Conservation (phyloP, 768 basidiomycete genomes). For the Boletus eberwhitei region DNA sequence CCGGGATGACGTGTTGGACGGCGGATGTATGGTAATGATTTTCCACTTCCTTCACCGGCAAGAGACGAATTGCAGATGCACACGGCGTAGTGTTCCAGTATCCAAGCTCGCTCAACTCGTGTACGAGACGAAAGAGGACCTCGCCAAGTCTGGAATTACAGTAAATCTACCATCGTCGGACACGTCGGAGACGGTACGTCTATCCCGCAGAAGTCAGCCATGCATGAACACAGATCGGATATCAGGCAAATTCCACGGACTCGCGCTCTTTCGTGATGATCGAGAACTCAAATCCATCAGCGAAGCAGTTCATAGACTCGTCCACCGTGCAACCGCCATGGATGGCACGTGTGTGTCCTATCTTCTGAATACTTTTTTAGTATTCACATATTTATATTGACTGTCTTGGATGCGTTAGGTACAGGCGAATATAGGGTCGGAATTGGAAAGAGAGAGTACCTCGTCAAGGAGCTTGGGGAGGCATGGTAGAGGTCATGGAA, state of each 20-base stretch:
- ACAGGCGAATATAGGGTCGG: conserved; percentile 90
- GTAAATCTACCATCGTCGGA: no score
- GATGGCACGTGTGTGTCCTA: conserved; percentile 69
- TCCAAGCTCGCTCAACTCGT: conserved; percentile 67
- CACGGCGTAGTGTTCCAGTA: conserved; percentile 55
- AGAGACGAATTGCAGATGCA: background rate
- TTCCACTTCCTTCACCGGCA: background rate
- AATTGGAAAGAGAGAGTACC: conserved; percentile 80
- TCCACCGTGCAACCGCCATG: conserved; percentile 24
- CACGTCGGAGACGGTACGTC: no score
- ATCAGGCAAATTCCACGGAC: conserved; percentile 43
- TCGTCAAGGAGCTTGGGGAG: conserved; percentile 76
- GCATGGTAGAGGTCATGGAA: conserved; percentile 83
- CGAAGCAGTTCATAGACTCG: conserved; percentile 65
- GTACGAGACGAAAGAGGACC: conserved; percentile 75
- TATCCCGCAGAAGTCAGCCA: conserved; percentile 2
- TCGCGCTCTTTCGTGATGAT: conserved; percentile 59
- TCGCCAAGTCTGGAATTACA: conserved; percentile 51
- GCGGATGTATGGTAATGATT: conserved; percentile 80
- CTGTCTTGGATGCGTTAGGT: conserved; percentile 37
- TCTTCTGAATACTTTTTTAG: background rate
- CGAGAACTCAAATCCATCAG: conserved; percentile 53
- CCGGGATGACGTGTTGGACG: conserved; percentile 71
- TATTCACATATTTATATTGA: background rate
- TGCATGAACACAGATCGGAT: background rate